Evolutionary conservation across 768 basidiomycete genomes (phyloP).

Genomic region (Cystofilobasidium macerans): DNA sequence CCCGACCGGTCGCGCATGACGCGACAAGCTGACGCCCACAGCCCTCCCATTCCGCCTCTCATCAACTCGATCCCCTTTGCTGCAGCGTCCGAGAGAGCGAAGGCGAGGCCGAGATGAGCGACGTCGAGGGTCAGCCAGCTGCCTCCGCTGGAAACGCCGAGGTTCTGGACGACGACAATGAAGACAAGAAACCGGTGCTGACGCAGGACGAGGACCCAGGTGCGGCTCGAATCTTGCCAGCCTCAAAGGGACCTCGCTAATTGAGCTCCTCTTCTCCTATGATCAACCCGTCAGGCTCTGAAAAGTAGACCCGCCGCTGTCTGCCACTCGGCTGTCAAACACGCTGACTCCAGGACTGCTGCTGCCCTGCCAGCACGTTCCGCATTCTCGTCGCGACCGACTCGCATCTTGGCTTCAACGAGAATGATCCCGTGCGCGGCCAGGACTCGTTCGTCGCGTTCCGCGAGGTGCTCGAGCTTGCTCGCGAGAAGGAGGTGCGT

Average conservation of each 20-base stretch:
- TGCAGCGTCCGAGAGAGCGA: not conserved
- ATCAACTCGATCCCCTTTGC: not conserved
- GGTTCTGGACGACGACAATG: not conserved
- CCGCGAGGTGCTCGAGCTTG: slow-evolving; percentile 81
- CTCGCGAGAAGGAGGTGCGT: slow-evolving; percentile 52
- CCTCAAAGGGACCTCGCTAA: not conserved
- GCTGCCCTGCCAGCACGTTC: slow-evolving; percentile 34
- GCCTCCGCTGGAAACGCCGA: too few relatives aligned
- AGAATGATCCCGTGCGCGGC: slow-evolving; percentile 85
- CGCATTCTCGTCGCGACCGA: slow-evolving; percentile 82
- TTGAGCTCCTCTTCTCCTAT: not conserved
- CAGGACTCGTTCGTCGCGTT: slow-evolving; percentile 94
- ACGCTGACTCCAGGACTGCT: not conserved
- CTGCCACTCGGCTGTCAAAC: too few relatives aligned
- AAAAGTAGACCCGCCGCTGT: too few relatives aligned
- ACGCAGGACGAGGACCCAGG: not conserved
- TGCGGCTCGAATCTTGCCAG: not conserved
- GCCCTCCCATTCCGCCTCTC: too few relatives aligned
- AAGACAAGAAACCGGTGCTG: not conserved
- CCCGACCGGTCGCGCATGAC: too few relatives aligned
- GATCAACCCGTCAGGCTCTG: not conserved
- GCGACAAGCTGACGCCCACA: too few relatives aligned
- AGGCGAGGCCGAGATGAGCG: too few relatives aligned
- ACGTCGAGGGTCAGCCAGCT: too few relatives aligned
- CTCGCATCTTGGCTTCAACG: slow-evolving; percentile 89